Evolutionary conservation across 2,329 filamentous ascomycete genomes (phyloP).

Genomic region (Exophiala aquamarina): DNA sequence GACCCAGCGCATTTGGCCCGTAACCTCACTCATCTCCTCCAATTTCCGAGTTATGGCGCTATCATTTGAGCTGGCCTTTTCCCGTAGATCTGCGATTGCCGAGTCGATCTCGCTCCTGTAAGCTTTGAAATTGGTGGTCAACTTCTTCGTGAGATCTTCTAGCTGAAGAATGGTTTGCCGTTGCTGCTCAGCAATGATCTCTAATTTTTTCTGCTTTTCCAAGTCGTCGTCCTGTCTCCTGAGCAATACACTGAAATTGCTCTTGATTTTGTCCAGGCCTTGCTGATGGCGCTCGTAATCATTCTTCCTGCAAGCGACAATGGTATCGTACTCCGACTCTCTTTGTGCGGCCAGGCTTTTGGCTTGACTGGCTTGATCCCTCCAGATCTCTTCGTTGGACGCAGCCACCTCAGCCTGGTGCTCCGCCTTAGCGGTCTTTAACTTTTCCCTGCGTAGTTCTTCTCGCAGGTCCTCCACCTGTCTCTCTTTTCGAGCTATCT

Average conservation of each 20-base stretch:
- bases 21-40: constrained; percentile 41
- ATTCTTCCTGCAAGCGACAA: constrained; percentile 40
- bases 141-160: constrained; percentile 40
- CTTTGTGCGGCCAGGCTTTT: constrained; percentile 28
- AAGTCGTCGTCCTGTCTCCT: constrained; percentile 38
- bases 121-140: constrained; percentile 40
- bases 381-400: constrained; percentile 27
- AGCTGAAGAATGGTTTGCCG: constrained; percentile 43
- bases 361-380: constrained; percentile 31
- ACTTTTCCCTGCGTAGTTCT: constrained; percentile 41
- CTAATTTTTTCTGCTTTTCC: constrained; percentile 40
- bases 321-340: constrained; percentile 41
- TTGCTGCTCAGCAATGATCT: constrained; percentile 47
- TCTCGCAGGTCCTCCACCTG: constrained; percentile 47
- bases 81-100: constrained; percentile 34
- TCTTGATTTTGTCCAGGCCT: constrained; percentile 38
- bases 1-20: constrained; percentile 50
- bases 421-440: constrained; percentile 42
- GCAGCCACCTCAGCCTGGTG: constrained; percentile 33
- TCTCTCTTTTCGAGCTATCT: constrained; percentile 48
- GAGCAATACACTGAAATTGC: constrained; percentile 35
- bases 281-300: constrained; percentile 42
- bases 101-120: constrained; percentile 45
- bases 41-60: constrained; percentile 38
- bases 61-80: constrained; percentile 28